phyloP scores from a whole-genome alignment of 768 basidiomycete species.

The Hygrophoropsis aurantiaca region DNA sequence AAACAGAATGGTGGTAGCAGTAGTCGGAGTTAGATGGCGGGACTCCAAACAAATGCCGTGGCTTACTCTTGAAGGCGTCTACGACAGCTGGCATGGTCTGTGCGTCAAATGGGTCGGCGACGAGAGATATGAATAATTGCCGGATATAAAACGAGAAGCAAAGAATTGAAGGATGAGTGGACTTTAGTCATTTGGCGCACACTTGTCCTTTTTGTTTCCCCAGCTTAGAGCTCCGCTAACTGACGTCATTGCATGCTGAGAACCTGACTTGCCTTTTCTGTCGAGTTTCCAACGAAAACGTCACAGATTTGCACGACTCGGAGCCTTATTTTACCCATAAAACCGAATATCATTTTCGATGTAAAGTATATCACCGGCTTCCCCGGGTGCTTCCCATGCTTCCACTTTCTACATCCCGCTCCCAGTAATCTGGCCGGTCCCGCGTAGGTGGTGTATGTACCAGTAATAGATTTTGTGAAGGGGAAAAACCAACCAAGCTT shows the following conservation, averaged over 20 bases:
- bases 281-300: not conserved
- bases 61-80: constrained; percentile 85
- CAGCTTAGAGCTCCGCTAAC: constrained; percentile 31
- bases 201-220: constrained; percentile 30
- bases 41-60: constrained; percentile 3
- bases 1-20: constrained; percentile 12
- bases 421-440: constrained; percentile 39
- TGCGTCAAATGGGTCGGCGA: constrained; percentile 8
- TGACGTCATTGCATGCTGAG: constrained; percentile 27
- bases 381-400: constrained; percentile 5
- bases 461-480: constrained; percentile 72
- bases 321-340: not conserved
- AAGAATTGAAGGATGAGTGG: constrained; percentile 9
- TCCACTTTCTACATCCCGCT: constrained; percentile 26
- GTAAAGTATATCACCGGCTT: constrained; percentile 5
- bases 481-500: constrained; percentile 68
- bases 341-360: not conserved
- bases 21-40: constrained; percentile 19
- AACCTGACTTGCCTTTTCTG: not conserved
- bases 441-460: constrained; percentile 67
- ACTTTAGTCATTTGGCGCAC: constrained; percentile 5
- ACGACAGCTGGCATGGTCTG: constrained; percentile 69
- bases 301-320: no score
- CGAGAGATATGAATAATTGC: not conserved
- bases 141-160: not conserved